A percentile compares a stretch with the other conserved stretches of the same genome.
Conservation (phyloP, 805 yeast species). For the Metschnikowia gelsemii region DNA sequence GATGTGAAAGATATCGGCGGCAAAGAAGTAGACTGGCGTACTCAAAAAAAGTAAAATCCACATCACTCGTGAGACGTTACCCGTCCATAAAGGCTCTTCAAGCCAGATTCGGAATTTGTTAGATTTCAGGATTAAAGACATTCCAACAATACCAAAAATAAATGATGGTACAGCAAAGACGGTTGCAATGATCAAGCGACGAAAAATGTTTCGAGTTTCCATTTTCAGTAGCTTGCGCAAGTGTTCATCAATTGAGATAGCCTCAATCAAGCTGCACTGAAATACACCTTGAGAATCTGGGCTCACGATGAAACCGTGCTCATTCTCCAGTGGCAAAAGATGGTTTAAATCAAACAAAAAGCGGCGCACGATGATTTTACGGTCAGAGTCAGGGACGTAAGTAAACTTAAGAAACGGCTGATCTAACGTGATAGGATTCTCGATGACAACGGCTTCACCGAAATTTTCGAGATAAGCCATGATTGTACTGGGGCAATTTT, state of each 20-base stretch:
- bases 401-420: slow-evolving; percentile 63
- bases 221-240: slow-evolving; percentile 46
- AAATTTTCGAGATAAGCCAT: slow-evolving; percentile 47
- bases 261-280: slow-evolving; percentile 52
- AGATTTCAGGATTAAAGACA: slow-evolving; percentile 52
- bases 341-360: slow-evolving; percentile 51
- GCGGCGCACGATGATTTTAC: slow-evolving; percentile 52
- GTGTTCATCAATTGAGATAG: slow-evolving; percentile 62
- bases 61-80: slow-evolving; percentile 57
- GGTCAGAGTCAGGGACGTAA: slow-evolving; percentile 53
- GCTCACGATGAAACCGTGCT: slow-evolving; percentile 22
- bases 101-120: slow-evolving; percentile 51
- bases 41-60: slow-evolving; percentile 66
- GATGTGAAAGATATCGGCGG: slow-evolving; percentile 68
- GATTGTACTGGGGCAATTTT: slow-evolving; percentile 62
- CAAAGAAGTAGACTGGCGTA: slow-evolving; percentile 72
- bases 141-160: slow-evolving; percentile 64
- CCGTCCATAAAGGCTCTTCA: slow-evolving; percentile 61
- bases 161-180: slow-evolving; percentile 66
- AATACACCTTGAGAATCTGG: slow-evolving; percentile 34
- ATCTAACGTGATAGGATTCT: slow-evolving; percentile 53
- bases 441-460: slow-evolving; percentile 57
- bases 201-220: slow-evolving; percentile 48
- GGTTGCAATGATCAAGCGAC: slow-evolving; percentile 49
- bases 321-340: slow-evolving; percentile 32